Evolutionary conservation across 78 protist genomes (phyloP).

Genomic region (Dictyostelium intermedium): DNA sequence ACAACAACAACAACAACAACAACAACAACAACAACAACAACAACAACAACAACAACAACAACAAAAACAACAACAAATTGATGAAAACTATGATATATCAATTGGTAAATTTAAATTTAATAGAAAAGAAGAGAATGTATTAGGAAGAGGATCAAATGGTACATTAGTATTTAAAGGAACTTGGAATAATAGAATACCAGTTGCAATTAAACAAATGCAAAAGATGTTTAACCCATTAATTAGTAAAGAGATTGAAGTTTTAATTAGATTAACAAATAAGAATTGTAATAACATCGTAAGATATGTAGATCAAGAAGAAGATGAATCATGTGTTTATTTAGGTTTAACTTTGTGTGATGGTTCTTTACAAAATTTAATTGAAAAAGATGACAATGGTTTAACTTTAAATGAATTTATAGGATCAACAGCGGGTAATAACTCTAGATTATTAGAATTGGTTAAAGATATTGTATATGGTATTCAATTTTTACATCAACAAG

Average conservation of each 20-base stretch:
- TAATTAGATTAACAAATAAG: conserved; percentile 19
- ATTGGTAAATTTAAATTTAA: conserved; percentile 76
- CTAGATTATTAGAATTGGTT: neutral
- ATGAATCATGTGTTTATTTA: conserved; percentile 33
- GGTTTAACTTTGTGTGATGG: conserved; percentile 45
- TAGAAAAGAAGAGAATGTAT: conserved; percentile 4
- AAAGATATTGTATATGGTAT: conserved; percentile 53
- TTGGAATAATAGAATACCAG: conserved; percentile 58
- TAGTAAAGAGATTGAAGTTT: conserved; percentile 44
- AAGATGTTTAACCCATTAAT: conserved; percentile 33
- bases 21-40: conserved; percentile 17
- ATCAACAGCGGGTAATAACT: neutral
- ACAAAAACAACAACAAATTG: neutral
- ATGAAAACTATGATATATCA: neutral
- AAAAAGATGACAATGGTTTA: neutral
- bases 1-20: neutral
- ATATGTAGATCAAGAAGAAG: conserved; percentile 69
- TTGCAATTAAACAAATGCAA: conserved; percentile 57
- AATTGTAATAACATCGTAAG: conserved; percentile 33
- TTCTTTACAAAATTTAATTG: conserved; percentile 36
- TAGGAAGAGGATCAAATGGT: conserved; percentile 71
- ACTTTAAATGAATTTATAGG: neutral
- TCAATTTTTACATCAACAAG: conserved; percentile 19
- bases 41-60: neutral
- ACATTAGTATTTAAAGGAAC: conserved; percentile 45